Evolutionary conservation across 176 grass and related monocot species (phyloP).

Genomic region (Stipa capillata): DNA sequence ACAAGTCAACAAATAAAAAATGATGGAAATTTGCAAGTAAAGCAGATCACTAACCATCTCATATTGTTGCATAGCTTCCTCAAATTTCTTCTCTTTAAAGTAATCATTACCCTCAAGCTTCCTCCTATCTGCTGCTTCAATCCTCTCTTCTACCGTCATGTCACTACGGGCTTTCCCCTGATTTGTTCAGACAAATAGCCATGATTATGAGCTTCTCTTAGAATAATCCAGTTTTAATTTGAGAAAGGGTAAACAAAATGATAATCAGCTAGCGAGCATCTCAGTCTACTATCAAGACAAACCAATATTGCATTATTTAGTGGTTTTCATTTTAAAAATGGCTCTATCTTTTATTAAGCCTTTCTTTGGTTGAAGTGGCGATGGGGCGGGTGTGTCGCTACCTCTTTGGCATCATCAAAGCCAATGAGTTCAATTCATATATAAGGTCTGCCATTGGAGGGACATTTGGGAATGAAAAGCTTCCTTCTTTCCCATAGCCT

Average conservation of each 20-base stretch:
- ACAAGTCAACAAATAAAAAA: background rate
- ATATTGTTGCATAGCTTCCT: constrained; percentile 93
- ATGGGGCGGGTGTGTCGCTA: constrained; percentile 8
- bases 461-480: constrained; percentile 98
- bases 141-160: constrained; percentile 98
- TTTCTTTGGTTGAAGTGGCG: background rate
- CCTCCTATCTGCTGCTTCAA: constrained; percentile 87
- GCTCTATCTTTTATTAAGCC: background rate
- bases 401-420: constrained; percentile 90
- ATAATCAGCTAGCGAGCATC: background rate
- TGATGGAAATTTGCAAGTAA: background rate
- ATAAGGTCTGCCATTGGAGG: constrained; percentile 81
- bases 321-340: background rate
- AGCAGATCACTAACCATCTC: constrained; percentile 57
- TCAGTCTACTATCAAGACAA: background rate
- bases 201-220: background rate
- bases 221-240: background rate
- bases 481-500: constrained; percentile 89
- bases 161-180: constrained; percentile 92
- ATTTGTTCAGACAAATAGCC: constrained; percentile 15
- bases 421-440: constrained; percentile 93
- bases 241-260: background rate
- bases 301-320: background rate
- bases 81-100: constrained; percentile 79
- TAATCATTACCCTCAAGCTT: constrained; percentile 74